Evolutionary conservation across 768 basidiomycete species (phyloP).

Genomic region (Leccinum subgranulosum): DNA sequence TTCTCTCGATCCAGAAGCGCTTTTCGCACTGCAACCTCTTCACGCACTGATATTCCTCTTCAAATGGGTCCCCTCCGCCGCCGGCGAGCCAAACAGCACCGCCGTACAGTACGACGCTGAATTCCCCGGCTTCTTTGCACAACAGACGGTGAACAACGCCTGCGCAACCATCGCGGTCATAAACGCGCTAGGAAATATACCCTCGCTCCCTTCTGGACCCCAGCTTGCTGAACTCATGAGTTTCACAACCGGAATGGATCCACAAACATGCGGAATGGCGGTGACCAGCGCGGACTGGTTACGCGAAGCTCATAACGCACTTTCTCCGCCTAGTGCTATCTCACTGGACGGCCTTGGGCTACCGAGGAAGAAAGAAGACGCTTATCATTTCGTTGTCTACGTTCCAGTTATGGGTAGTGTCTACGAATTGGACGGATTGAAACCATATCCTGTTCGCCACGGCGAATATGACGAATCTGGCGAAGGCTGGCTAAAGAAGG

Average conservation of each 20-base stretch:
- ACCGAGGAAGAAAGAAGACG: constrained; percentile 69
- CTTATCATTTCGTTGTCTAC: constrained; percentile 97
- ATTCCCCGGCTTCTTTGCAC: constrained; percentile 89
- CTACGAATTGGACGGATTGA: constrained; percentile 94
- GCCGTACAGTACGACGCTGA: constrained; percentile 67
- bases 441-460: constrained; percentile 75
- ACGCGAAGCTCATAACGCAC: constrained; percentile 84
- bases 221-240: constrained; percentile 70
- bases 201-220: constrained; percentile 55
- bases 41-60: constrained; percentile 94
- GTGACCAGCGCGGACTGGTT: constrained; percentile 81
- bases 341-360: constrained; percentile 81
- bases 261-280: constrained; percentile 77
- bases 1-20: constrained; percentile 72
- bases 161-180: constrained; percentile 95
- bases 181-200: constrained; percentile 85
- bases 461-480: constrained; percentile 63
- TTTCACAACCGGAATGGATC: constrained; percentile 85
- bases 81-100: constrained; percentile 32
- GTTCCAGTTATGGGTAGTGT: constrained; percentile 78
- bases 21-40: constrained; percentile 74
- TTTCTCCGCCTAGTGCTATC: constrained; percentile 87
- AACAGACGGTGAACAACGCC: constrained; percentile 93
- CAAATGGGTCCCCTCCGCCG: constrained; percentile 78
- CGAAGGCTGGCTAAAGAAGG: constrained; percentile 82